Conservation (phyloP, 148 eudicot species). For the Dianthus caryophyllus region DNA sequence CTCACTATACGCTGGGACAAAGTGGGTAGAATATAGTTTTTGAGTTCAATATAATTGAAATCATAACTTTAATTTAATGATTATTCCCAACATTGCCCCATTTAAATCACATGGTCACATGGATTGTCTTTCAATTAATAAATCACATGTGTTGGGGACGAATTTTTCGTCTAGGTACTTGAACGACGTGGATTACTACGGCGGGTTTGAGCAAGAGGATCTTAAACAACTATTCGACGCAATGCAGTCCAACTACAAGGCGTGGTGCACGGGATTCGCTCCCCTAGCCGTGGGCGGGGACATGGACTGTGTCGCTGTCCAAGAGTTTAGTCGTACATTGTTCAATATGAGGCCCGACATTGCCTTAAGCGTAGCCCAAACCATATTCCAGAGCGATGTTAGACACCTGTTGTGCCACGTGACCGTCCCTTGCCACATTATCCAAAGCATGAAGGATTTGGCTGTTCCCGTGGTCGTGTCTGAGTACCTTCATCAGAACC, state of each 20-base stretch:
- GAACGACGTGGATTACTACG: slow-evolving; percentile 74
- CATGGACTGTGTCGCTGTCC: slow-evolving; percentile 86
- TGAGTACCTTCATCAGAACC: slow-evolving; percentile 80
- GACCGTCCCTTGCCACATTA: slow-evolving; percentile 69
- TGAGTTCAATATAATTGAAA: too few relatives aligned
- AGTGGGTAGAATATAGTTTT: too few relatives aligned
- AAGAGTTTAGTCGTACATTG: slow-evolving; percentile 81
- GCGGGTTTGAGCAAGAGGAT: slow-evolving; percentile 84
- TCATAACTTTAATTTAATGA: too few relatives aligned
- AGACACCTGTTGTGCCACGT: slow-evolving; percentile 59
- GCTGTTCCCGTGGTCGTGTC: slow-evolving; percentile 90
- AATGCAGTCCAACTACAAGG: slow-evolving; percentile 71
- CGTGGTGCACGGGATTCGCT: slow-evolving; percentile 81
- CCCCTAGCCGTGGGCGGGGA: slow-evolving; percentile 84
- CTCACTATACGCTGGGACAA: too few relatives aligned
- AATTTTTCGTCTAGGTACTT: slow-evolving; percentile 43
- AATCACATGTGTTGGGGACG: too few relatives aligned
- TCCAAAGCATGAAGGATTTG: slow-evolving; percentile 81
- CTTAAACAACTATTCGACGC: slow-evolving; percentile 71
- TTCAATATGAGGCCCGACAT: slow-evolving; percentile 97
- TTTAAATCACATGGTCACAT: too few relatives aligned
- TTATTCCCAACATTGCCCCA: too few relatives aligned
- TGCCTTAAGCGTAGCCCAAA: slow-evolving; percentile 58
- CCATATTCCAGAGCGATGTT: slow-evolving; percentile 64
- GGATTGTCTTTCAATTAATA: too few relatives aligned